Conservation (phyloP, 2,329 filamentous ascomycete genomes). For the Penicillium sp. region DNA sequence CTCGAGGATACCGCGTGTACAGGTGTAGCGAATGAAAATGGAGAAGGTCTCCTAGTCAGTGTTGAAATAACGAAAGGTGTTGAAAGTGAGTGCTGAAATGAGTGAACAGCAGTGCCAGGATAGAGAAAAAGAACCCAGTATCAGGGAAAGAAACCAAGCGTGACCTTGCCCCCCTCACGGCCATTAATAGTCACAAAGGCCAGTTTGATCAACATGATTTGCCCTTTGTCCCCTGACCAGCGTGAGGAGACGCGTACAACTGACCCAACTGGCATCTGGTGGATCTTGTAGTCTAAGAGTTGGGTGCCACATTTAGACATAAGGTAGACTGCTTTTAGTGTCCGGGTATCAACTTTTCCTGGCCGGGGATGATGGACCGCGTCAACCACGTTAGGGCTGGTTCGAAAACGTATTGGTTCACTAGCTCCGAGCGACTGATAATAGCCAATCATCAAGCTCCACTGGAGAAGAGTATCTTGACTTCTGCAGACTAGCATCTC, state of each 20-base stretch:
- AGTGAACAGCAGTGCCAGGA: constrained; percentile 10
- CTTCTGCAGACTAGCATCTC: constrained; percentile 14
- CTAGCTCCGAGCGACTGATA: constrained; percentile 7
- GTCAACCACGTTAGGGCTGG: constrained; percentile 17
- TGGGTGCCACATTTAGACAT: background rate
- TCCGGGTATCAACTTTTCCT: constrained; percentile 17
- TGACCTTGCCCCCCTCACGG: constrained; percentile 10
- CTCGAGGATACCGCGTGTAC: background rate
- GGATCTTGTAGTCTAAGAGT: constrained; percentile 4
- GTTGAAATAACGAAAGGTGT: constrained; percentile 1
- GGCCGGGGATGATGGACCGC: constrained; percentile 13
- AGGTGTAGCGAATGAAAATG: constrained; percentile 15
- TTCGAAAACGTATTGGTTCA: constrained; percentile 6
- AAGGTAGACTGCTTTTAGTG: background rate
- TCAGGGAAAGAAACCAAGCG: constrained; percentile 6
- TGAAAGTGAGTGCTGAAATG: constrained; percentile 4
- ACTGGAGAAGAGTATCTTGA: constrained; percentile 10
- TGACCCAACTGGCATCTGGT: constrained; percentile 10
- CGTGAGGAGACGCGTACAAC: constrained; percentile 18
- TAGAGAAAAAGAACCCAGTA: constrained; percentile 3
- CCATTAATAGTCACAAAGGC: constrained; percentile 14
- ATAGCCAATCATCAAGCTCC: constrained; percentile 2
- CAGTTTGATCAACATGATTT: constrained; percentile 11
- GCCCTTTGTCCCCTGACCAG: background rate
- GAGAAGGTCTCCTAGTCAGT: constrained; percentile 8